Conservation (phyloP, 2,329 filamentous ascomycete genomes). For the Neofusicoccum kwambonambiense region DNA sequence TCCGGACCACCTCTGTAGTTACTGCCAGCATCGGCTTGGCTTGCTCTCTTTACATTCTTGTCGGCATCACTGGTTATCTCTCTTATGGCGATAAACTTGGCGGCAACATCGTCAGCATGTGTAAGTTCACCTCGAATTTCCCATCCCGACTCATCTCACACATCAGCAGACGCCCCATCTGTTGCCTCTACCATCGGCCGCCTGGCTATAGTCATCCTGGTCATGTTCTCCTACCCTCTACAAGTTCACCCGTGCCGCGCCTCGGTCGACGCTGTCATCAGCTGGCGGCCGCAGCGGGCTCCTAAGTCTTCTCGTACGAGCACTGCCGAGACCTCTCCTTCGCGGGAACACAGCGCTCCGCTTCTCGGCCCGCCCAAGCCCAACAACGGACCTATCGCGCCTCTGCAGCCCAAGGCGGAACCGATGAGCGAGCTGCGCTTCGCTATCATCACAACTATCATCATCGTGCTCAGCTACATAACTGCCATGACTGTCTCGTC, state of each 20-base stretch:
- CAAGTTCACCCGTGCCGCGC: slow-evolving; percentile 95
- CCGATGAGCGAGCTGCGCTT: slow-evolving; percentile 83
- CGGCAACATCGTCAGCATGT: slow-evolving; percentile 90
- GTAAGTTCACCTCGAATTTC: slow-evolving; percentile 48
- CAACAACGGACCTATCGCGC: background rate
- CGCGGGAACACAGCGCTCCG: slow-evolving; percentile 43
- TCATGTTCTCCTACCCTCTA: slow-evolving; percentile 93
- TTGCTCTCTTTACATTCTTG: slow-evolving; percentile 82
- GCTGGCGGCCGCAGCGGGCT: slow-evolving; percentile 68
- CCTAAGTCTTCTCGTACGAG: slow-evolving; percentile 21
- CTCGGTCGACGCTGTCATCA: slow-evolving; percentile 90
- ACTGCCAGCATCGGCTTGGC: slow-evolving; percentile 82
- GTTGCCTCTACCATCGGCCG: slow-evolving; percentile 88
- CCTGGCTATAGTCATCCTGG: slow-evolving; percentile 90
- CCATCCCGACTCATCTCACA: slow-evolving; percentile 32
- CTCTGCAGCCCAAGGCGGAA: slow-evolving; percentile 36
- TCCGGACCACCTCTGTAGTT: slow-evolving; percentile 75
- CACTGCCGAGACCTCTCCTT: slow-evolving; percentile 31
- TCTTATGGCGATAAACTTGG: slow-evolving; percentile 88
- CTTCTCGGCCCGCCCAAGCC: slow-evolving; percentile 25
- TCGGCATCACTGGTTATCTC: slow-evolving; percentile 92
- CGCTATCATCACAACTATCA: slow-evolving; percentile 80
- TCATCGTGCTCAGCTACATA: slow-evolving; percentile 81
- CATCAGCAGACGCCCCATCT: slow-evolving; percentile 58
- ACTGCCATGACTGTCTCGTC: slow-evolving; percentile 89